These are phyloP conservation scores for Kodamaea laetipori DNA, from an alignment of 805 yeast genomes.

Conservation along the genomic window DNA sequence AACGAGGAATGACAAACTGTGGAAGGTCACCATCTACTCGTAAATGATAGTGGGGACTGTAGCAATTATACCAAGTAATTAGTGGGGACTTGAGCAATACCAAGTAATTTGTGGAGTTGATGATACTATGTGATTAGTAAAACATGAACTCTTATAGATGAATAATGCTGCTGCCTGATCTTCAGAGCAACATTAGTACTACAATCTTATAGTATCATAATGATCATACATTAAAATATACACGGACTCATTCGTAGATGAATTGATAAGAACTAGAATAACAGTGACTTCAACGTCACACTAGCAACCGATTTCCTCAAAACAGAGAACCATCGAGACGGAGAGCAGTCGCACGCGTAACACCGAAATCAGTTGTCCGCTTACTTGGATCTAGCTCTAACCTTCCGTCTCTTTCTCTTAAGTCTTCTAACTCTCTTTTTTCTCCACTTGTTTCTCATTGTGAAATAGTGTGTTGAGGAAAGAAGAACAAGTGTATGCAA, in stretches of 20 bases:
- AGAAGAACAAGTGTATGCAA: slow-evolving; percentile 17
- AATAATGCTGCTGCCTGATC: no score
- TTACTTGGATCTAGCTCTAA: slow-evolving; percentile 99
- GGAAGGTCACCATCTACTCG: no score
- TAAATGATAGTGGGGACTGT: no score
- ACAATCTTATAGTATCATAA: slow-evolving; percentile 8
- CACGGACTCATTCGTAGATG: slow-evolving; percentile 14
- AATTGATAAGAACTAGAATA: slow-evolving; percentile 14
- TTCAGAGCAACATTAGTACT: not conserved
- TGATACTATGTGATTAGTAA: no score
- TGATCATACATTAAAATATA: slow-evolving; percentile 15
- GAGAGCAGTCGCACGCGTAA: slow-evolving; percentile 1
- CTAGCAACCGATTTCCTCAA: slow-evolving; percentile 6
- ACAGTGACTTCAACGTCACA: not conserved
- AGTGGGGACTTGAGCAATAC: no score
- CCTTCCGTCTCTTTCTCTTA: slow-evolving; percentile 99
- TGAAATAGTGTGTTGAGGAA: slow-evolving; percentile 28
- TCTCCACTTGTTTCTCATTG: slow-evolving; percentile 98
- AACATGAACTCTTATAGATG: no score
- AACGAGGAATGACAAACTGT: not conserved
- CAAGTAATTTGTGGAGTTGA: no score
- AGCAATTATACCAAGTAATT: no score
- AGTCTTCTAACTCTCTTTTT: slow-evolving; percentile 99
- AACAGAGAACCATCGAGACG: not conserved
- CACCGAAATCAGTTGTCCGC: slow-evolving; percentile 42